Conservation (phyloP, 2,329 filamentous ascomycete genomes). For the Trichophyton simii region DNA sequence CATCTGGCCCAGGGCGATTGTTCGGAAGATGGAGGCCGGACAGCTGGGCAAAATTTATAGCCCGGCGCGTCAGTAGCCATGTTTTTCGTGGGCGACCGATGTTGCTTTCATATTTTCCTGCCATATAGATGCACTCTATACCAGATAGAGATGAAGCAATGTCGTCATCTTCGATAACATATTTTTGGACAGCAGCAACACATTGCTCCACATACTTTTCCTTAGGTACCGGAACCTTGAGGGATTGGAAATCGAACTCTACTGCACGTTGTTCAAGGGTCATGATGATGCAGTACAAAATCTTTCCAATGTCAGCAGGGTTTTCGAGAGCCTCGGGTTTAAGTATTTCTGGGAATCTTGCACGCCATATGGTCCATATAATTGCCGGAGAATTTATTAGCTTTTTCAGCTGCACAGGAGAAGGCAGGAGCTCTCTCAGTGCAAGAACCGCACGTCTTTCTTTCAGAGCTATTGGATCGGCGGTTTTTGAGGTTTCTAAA, state of each 20-base stretch:
- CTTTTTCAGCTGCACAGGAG: conserved; percentile 20
- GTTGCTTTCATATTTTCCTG: conserved; percentile 42
- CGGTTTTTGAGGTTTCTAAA: neutral
- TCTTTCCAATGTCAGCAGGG: conserved; percentile 30
- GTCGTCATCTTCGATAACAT: conserved; percentile 40
- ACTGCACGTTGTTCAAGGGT: conserved; percentile 32
- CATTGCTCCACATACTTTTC: conserved; percentile 36
- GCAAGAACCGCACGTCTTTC: conserved; percentile 18
- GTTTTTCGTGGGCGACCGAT: conserved; percentile 44
- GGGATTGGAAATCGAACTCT: conserved; percentile 26
- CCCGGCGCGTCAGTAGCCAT: conserved; percentile 42
- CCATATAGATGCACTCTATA: conserved; percentile 41
- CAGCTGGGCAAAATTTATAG: conserved; percentile 41
- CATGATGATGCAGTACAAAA: conserved; percentile 34
- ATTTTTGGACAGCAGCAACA: conserved; percentile 35
- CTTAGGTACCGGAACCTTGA: conserved; percentile 28
- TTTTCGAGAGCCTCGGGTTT: conserved; percentile 16
- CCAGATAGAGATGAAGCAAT: conserved; percentile 40
- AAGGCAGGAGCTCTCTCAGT: conserved; percentile 26
- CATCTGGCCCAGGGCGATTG: conserved; percentile 18
- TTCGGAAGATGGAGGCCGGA: conserved; percentile 36
- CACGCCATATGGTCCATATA: conserved; percentile 24
- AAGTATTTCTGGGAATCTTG: conserved; percentile 24
- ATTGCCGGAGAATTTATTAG: conserved; percentile 22
- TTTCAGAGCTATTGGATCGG: conserved; percentile 15